Evolutionary conservation across 2,329 filamentous ascomycete species (phyloP), one percentile per base, ranked within the genome.

Genomic region (Diaporthe sp.): DNA sequence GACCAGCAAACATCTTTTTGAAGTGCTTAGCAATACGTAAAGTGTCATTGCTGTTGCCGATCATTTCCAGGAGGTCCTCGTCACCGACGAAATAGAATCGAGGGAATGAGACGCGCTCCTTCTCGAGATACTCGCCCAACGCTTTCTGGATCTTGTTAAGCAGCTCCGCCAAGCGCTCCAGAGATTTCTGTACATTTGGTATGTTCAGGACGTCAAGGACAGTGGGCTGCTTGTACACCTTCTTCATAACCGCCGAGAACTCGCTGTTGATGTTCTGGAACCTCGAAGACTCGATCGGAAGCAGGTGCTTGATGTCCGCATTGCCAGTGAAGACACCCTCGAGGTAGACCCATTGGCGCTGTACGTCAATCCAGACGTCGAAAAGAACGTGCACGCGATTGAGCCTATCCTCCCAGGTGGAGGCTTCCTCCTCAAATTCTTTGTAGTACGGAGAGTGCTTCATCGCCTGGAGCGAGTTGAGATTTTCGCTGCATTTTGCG

Each of bases 291-390:
- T 99, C 97, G 77, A 98, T 96, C 6, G 97, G 97, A 30, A 99
- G 90, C 69, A 99, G 88, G 83, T 98, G 96, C 85, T 98, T 99
- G 87, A 99, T 99, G 81, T 99, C 97, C 52, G 95, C 96, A 81
- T 99, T 99, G 75, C 97, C 97, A 1, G 96, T 98, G 82, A 99
- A 99, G 45, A 99, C 97, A 78, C 97, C 97, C 85, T 99, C 97
- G 7, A 99, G 91, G 83, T 99, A 99, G 10, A 99, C 97, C 97
- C 97, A 99, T 85, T 99, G 97, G 76, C 97, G 93, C 84, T 99
- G 97, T n/a, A 99, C 97, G 84, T 99, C 97, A 79, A 99, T 99
- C 97, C 97, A 99, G 22, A 99, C 96, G 83, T 99, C 97, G 81
- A 99, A 99, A 13, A 99, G 89, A 22, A 99, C 95, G 82, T 99